Base-by-base conservation (phyloP, 2,329 filamentous ascomycete genomes). In the Nannizziopsis barbatae region DNA sequence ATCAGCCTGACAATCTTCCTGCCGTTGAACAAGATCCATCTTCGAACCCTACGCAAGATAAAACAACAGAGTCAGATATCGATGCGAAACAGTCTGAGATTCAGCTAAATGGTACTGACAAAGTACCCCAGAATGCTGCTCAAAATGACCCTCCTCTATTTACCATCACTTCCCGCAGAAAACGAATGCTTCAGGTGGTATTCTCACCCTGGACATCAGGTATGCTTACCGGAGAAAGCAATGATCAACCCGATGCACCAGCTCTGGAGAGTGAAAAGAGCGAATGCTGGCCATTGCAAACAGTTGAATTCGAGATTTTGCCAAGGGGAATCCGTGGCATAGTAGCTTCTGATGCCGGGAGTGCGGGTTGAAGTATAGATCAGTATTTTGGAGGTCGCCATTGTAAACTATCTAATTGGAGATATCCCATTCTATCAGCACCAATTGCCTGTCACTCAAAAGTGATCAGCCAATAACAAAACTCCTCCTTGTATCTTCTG, bases 161-260 rank as follows among this genome's bases (percentile, higher is more conserved):
- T 36, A 33, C n/a, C 8, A 17, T 11, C n/a, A 30, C 33, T 10
- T 46, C 36, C 31, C 20, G 36, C n/a, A 39, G 44, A 10, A 33
- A 36, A 17, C 45, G 45, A 41, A 47, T 17, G 27, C 80, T 94
- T 74, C 93, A 89, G 65, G 77, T 96, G 7, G 90, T 94, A 1
- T 96, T 95, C 70, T 84, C 87, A 42, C 77, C 85, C 1, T 92
- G 93, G 76, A 76, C 77, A 3, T 66, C 70, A 2, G 74, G 74
- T 1, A 43, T 48, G 5, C 50, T 41, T 27, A 5, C 20, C 11
- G 31, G 22, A 14, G 10, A 47, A 17, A 36, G 20, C 18, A 30
- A 32, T 8, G n/a, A n/a, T 3, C 27, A 32, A 15, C 38, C 6
- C 18, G 15, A 40, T 14, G 38, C 12, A 17, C 14, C 36, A 31